Conservation (phyloP, 768 basidiomycete species). For the Lentinula guzmanii region DNA sequence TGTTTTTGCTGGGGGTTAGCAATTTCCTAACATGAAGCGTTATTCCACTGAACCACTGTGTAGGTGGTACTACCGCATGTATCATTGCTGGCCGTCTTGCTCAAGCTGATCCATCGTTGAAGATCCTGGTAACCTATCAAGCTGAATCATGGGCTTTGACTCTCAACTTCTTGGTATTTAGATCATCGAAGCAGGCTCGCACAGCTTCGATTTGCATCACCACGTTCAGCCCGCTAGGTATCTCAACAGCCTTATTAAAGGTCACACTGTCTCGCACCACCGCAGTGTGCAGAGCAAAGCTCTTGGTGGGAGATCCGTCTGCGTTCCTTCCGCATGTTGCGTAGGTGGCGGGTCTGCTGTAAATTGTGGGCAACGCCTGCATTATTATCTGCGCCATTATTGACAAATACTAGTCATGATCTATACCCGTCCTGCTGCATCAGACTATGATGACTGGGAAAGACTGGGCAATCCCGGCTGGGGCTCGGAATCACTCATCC, state of each 20-base stretch:
- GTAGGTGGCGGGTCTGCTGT: slow-evolving; percentile 44
- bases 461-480: slow-evolving; percentile 34
- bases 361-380: slow-evolving; percentile 28
- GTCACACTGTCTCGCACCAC: slow-evolving; percentile 28
- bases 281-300: slow-evolving; percentile 23
- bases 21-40: background rate
- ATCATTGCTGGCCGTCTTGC: slow-evolving; percentile 32
- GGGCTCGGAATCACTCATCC: slow-evolving; percentile 38
- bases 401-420: slow-evolving; percentile 17
- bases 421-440: slow-evolving; percentile 38
- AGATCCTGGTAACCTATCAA: slow-evolving; percentile 28
- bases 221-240: slow-evolving; percentile 37
- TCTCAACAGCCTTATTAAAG: slow-evolving; percentile 24
- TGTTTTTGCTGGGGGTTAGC: slow-evolving; percentile 29
- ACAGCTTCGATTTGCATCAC: slow-evolving; percentile 23
- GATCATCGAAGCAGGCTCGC: slow-evolving; percentile 35
- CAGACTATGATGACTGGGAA: slow-evolving; percentile 45
- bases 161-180: background rate
- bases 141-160: slow-evolving; percentile 14
- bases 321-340: slow-evolving; percentile 27
- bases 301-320: slow-evolving; percentile 22
- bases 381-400: background rate
- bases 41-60: background rate
- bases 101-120: slow-evolving; percentile 28
- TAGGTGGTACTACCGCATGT: slow-evolving; percentile 30